Base-by-base conservation (phyloP, 805 yeast species). In the Suhomyces faveliae region DNA sequence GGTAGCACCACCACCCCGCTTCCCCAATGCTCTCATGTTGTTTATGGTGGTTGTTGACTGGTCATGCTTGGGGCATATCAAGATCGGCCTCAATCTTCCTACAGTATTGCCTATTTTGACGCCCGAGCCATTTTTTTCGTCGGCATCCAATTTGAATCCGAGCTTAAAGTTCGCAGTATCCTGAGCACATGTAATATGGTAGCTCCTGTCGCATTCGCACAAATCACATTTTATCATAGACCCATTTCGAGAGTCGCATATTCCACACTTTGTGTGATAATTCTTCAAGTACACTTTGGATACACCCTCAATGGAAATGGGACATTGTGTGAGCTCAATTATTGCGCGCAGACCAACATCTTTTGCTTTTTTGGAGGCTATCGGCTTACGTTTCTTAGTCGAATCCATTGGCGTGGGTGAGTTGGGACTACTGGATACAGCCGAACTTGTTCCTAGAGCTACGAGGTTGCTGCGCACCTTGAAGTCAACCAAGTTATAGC, bases 161-260 rank as follows among this genome's bases (percentile, higher is more conserved):
- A 83, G 51, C 47, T 63, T 62, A 54, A 67, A 73, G n/a, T 70
- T 69, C 0, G 68, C 60, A 5, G 70, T 59, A 46, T 75, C 77
- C 48, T 77, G 79, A 11, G 84, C 84, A 70, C 89, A 85, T 0
- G 83, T 83, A 1, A 78, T 69, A 62, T 84, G 88, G 49, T 49
- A 63, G 17, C 49, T 46, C 3, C 42, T 27, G n/a, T 41, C 39
- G 41, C 56, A 60, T 2, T 64, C 53, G 57, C 87, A 83, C 12
- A 66, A 47, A 12, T 66, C 67, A 60, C 90, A 84, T 11, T 54
- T 56, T 1, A 71, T 55, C 40, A 82, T 59, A 0, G 80, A 74
- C 2, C 89, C 89, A 43, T 80, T 79, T 2, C 45, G 50, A 8
- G 67, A 57, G 7, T 67, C 63, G 51, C 87, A 79, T 1, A 77